These are phyloP conservation scores for Corylus heterophylla DNA, from an alignment of 306 rosid genomes.

Conservation along the genomic window DNA sequence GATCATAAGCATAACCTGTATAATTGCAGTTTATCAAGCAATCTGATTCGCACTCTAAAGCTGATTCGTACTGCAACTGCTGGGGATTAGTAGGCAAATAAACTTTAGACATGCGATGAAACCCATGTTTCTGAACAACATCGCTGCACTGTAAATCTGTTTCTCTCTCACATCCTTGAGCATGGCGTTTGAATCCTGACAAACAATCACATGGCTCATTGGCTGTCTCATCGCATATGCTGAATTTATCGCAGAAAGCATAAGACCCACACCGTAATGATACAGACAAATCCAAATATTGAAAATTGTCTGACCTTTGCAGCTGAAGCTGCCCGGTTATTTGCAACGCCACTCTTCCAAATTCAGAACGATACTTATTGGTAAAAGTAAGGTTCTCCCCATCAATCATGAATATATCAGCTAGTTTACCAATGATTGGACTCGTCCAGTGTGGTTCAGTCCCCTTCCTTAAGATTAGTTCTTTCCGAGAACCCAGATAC, in stretches of 20 bases:
- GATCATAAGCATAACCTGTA: conserved; percentile 17
- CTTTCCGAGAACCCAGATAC: background rate
- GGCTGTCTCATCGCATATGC: background rate
- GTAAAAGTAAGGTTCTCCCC: background rate
- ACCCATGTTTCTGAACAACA: background rate
- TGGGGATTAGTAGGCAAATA: background rate
- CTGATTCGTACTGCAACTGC: background rate
- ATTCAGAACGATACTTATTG: background rate
- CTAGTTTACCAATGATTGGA: background rate
- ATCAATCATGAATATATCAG: background rate
- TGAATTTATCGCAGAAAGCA: background rate
- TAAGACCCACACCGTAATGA: background rate
- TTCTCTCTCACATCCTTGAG: background rate
- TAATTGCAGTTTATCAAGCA: conserved; percentile 20
- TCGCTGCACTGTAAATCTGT: background rate
- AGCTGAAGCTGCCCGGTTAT: background rate
- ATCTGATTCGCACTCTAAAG: background rate
- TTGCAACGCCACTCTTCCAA: background rate
- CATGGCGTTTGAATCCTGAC: background rate
- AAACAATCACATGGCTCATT: background rate
- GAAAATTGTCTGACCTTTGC: background rate
- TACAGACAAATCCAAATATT: background rate
- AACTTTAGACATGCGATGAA: background rate
- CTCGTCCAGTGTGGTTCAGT: background rate
- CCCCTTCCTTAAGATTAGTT: background rate